These are phyloP conservation scores for Macrotyloma uniflorum DNA, from an alignment of 306 rosid species.

Conservation along the genomic window DNA sequence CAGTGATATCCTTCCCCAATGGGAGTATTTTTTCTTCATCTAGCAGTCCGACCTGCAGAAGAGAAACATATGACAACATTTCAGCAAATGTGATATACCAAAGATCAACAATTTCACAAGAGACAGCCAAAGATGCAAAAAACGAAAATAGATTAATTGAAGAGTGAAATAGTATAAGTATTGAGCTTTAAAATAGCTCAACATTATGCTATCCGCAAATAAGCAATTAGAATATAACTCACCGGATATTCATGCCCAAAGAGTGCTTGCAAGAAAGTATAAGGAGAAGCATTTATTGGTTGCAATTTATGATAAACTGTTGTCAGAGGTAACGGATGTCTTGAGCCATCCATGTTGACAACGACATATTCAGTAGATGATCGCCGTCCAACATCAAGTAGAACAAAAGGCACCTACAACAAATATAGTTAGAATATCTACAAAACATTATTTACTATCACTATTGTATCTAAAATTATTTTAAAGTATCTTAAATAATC, in stretches of 20 bases:
- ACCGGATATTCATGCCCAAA: slow-evolving; percentile 83
- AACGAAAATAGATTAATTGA: slow-evolving; percentile 27
- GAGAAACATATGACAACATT: slow-evolving; percentile 34
- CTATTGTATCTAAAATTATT: slow-evolving; percentile 12
- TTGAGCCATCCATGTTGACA: slow-evolving; percentile 73
- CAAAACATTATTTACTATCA: not conserved
- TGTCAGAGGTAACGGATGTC: slow-evolving; percentile 78
- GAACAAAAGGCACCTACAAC: slow-evolving; percentile 84
- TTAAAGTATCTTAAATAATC: not conserved
- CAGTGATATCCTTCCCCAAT: slow-evolving; percentile 77
- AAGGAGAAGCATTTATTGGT: slow-evolving; percentile 67
- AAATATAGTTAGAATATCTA: slow-evolving; percentile 20
- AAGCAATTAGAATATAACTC: slow-evolving; percentile 47
- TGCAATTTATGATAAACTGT: slow-evolving; percentile 81
- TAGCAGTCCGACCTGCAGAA: slow-evolving; percentile 79
- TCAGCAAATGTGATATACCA: slow-evolving; percentile 20
- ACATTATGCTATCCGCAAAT: not conserved
- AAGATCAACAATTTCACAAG: slow-evolving; percentile 21
- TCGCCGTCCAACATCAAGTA: slow-evolving; percentile 57
- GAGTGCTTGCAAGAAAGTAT: slow-evolving; percentile 78
- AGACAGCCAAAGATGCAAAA: not conserved
- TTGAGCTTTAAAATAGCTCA: slow-evolving; percentile 15
- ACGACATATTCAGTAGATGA: slow-evolving; percentile 52
- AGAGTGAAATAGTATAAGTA: slow-evolving; percentile 1
- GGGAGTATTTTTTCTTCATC: slow-evolving; percentile 93